Conservation (phyloP, 345 rosid species). For the Salix purpurea region DNA sequence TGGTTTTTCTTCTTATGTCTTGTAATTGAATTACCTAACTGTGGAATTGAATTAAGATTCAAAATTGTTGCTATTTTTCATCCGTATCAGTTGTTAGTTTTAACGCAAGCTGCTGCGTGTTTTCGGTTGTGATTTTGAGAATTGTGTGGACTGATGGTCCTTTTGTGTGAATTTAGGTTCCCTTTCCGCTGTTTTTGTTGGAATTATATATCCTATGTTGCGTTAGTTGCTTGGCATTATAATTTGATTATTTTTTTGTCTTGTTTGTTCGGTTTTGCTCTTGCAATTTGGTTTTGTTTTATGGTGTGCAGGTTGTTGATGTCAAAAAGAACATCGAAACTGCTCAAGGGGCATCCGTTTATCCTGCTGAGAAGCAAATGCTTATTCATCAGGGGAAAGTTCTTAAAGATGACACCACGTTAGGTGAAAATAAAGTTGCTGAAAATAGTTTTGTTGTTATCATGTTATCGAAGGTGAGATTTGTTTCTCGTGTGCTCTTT, state of each 20-base stretch:
- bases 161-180: not conserved
- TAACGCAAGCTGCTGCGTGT: not conserved
- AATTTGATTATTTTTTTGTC: not conserved
- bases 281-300: not conserved
- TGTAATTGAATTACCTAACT: not conserved
- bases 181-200: not conserved
- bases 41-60: not conserved
- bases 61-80: too few relatives aligned
- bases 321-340: conserved; percentile 74
- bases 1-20: not conserved
- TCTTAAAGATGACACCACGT: conserved; percentile 67
- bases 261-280: not conserved
- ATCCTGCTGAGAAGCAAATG: conserved; percentile 72
- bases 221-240: not conserved
- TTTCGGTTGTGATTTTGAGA: not conserved
- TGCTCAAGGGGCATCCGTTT: conserved; percentile 56
- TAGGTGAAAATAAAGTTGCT: conserved; percentile 64
- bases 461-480: conserved; percentile 69
- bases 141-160: not conserved
- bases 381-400: conserved; percentile 85
- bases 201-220: not conserved
- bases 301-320: conserved; percentile 48
- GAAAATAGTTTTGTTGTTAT: conserved; percentile 78
- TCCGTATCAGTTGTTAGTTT: too few relatives aligned
- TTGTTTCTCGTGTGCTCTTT: not conserved